Percentiles rank a stretch among this genome's conserved stretches.
phyloP scores from a whole-genome alignment of 2,329 filamentous ascomycete genomes.

The Neopestalotiopsis sp. region DNA sequence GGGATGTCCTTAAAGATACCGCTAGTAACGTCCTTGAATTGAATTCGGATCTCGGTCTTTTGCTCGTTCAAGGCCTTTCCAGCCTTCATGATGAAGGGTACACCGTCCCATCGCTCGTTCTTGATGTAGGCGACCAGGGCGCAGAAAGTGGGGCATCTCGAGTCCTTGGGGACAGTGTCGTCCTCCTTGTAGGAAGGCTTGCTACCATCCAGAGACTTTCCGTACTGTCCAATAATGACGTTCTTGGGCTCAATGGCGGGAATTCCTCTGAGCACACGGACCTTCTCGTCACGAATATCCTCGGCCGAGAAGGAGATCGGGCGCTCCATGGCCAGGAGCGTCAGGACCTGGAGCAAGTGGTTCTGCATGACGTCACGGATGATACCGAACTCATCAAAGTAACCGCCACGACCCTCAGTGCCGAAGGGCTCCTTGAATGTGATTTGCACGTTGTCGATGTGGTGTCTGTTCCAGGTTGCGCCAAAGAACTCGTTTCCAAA shows the following conservation, averaged over 20 bases:
- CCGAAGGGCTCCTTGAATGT: conserved; percentile 99
- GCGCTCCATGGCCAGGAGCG: conserved; percentile 95
- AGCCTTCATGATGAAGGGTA: conserved; percentile 99
- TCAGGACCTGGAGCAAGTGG: conserved; percentile 95
- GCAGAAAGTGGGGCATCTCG: conserved; percentile 96
- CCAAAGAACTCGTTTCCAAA: conserved; percentile 99
- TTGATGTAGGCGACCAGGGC: conserved; percentile 98
- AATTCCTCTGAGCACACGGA: conserved; percentile 92
- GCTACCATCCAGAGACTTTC: conserved; percentile 91
- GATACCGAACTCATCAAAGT: conserved; percentile 99
- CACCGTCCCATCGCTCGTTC: conserved; percentile 99
- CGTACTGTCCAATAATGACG: conserved; percentile 99
- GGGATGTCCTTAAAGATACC: conserved; percentile 99
- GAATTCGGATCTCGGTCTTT: conserved; percentile 98
- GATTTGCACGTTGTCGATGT: conserved; percentile 99
- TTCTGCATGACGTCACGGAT: conserved; percentile 99
- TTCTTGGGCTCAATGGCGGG: conserved; percentile 98
- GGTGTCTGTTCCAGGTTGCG: conserved; percentile 98
- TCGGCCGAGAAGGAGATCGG: conserved; percentile 98
- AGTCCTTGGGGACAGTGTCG: conserved; percentile 96
- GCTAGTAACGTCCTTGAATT: conserved; percentile 99
- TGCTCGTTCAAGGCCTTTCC: conserved; percentile 99
- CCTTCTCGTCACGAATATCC: conserved; percentile 98
- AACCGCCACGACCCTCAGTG: conserved; percentile 95
- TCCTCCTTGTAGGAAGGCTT: conserved; percentile 99